phyloP scores from a whole-genome alignment of 352 stramenopile species.

The Thraustotheca clavata region DNA sequence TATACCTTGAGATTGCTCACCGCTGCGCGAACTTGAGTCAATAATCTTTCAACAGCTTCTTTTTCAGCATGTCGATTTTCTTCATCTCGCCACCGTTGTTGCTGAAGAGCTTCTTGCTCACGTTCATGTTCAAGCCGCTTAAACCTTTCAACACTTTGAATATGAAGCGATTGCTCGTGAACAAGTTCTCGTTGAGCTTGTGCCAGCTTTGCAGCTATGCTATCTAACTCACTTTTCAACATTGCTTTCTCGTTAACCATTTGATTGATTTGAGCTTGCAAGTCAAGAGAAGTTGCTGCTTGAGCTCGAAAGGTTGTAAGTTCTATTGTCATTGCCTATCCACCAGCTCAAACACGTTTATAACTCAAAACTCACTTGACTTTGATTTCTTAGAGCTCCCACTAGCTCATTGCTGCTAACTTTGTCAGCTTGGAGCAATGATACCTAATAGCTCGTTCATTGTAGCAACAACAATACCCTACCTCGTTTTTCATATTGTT shows the following conservation, averaged over 20 bases:
- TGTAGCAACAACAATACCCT: not conserved
- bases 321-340: not conserved
- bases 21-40: constrained; percentile 18
- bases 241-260: not conserved
- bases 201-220: not conserved
- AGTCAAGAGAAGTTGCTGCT: not conserved
- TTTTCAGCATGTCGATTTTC: constrained; percentile 20
- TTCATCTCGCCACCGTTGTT: constrained; percentile 16
- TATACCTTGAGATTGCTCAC: constrained; percentile 17
- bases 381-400: not conserved
- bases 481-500: not conserved
- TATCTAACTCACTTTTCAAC: not conserved
- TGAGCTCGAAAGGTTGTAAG: not conserved
- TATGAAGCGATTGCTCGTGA: constrained; percentile 7
- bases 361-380: not conserved
- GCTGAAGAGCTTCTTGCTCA: constrained; percentile 14
- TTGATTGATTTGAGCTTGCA: not conserved
- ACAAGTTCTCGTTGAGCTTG: constrained; percentile 1
- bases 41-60: constrained; percentile 9
- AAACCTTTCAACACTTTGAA: constrained; percentile 12
- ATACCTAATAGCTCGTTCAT: not conserved
- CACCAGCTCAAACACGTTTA: not conserved
- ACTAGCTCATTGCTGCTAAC: not conserved
- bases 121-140: constrained; percentile 11
- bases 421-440: not conserved